These are phyloP conservation scores for Cadophora sp. DNA, from an alignment of 2,329 filamentous ascomycete species.

Conservation along the genomic window DNA sequence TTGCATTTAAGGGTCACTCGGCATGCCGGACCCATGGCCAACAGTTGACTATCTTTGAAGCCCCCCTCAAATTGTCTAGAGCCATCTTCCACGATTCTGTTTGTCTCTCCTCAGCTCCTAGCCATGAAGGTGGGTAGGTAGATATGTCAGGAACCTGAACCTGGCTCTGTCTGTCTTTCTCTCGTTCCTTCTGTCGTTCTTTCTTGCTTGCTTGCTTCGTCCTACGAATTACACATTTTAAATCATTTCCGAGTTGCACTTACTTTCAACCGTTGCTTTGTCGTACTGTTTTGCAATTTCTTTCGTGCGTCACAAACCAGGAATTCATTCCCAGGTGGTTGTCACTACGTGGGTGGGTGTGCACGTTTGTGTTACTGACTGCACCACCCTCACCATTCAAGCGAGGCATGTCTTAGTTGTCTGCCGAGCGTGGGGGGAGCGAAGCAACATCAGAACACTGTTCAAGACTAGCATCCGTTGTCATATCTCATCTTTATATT, in stretches of 20 bases:
- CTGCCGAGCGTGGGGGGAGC: neutral
- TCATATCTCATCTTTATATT: neutral
- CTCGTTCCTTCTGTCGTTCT: too few species aligned
- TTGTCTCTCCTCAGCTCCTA: neutral
- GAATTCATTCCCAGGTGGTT: neutral
- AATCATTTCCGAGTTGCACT: neutral
- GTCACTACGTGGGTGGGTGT: neutral
- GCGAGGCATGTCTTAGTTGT: slow-evolving; percentile 1
- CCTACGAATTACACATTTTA: neutral
- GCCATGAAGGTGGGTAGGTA: neutral
- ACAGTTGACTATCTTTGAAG: neutral
- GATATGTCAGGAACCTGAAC: neutral
- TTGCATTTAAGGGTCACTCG: slow-evolving; percentile 13
- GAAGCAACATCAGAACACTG: neutral
- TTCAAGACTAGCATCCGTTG: neutral
- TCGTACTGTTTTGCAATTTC: slow-evolving; percentile 6
- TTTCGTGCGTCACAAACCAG: neutral
- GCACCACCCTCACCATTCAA: neutral
- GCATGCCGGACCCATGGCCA: neutral
- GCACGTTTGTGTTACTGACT: neutral
- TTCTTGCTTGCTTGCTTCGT: too few species aligned
- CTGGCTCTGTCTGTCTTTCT: neutral
- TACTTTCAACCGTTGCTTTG: neutral
- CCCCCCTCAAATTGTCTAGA: too few species aligned
- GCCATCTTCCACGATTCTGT: too few species aligned